Percentiles rank a stretch among this genome's conserved stretches.
Conservation (phyloP, 768 basidiomycete genomes). For the Mycena vulgaris region DNA sequence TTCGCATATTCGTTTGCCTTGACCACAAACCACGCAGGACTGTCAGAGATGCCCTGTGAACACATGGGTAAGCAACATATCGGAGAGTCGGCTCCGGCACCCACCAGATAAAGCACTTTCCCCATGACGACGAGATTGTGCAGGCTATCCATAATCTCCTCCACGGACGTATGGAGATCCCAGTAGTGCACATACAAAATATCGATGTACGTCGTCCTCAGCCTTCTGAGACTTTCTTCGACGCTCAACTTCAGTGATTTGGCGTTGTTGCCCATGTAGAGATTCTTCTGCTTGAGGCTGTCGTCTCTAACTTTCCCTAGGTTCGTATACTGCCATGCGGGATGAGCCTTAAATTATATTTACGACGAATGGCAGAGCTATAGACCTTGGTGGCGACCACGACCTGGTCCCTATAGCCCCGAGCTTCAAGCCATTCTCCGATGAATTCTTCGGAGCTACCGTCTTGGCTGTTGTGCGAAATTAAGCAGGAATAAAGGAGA, state of each 20-base stretch:
- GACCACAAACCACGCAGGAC: slow-evolving; percentile 57
- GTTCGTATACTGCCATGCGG: slow-evolving; percentile 53
- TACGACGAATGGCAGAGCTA: background rate
- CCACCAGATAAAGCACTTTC: slow-evolving; percentile 59
- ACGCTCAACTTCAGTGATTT: slow-evolving; percentile 62
- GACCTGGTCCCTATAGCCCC: slow-evolving; percentile 46
- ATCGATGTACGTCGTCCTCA: slow-evolving; percentile 71
- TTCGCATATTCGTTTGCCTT: slow-evolving; percentile 60
- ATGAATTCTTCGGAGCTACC: slow-evolving; percentile 44
- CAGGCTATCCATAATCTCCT: slow-evolving; percentile 63
- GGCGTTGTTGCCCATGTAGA: slow-evolving; percentile 63
- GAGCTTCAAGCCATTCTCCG: slow-evolving; percentile 65
- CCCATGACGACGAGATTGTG: slow-evolving; percentile 57
- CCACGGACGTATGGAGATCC: slow-evolving; percentile 63
- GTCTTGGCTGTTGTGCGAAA: background rate
- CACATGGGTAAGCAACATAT: background rate
- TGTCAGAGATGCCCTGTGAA: slow-evolving; percentile 46
- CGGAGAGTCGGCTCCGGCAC: background rate
- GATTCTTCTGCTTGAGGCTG: slow-evolving; percentile 48
- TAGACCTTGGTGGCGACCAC: background rate
- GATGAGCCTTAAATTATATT: background rate
- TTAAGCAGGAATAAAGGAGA: background rate
- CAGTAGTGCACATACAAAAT: slow-evolving; percentile 69
- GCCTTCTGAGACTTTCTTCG: slow-evolving; percentile 48
- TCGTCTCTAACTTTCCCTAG: slow-evolving; percentile 44